Evolutionary conservation across 257 asterid genomes (phyloP).

Genomic region (Ehretia macrophylla): DNA sequence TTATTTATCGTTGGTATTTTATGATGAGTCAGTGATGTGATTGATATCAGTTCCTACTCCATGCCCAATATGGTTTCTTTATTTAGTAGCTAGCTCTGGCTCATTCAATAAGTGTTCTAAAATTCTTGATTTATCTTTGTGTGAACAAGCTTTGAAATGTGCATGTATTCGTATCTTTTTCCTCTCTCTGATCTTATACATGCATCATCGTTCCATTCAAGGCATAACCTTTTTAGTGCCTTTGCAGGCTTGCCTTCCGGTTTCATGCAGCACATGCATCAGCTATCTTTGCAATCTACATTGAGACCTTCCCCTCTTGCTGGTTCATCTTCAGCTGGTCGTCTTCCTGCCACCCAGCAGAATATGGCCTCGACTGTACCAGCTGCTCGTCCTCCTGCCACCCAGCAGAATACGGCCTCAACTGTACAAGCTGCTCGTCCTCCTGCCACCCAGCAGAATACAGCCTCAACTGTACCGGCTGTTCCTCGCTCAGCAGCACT

Average conservation of each 20-base stretch:
- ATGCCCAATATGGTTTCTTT: no score
- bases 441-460: conserved; percentile 23
- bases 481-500: conserved; percentile 30
- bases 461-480: conserved; percentile 22
- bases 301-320: conserved; percentile 22
- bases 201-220: no score
- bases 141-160: no score
- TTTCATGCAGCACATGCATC: conserved; percentile 40
- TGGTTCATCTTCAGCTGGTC: conserved; percentile 15
- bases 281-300: conserved; percentile 24
- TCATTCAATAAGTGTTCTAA: no score
- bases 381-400: conserved; percentile 15
- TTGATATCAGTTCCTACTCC: no score
- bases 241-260: conserved; percentile 38
- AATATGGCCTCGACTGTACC: conserved; percentile 23
- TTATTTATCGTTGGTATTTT: no score
- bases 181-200: no score
- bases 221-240: neutral
- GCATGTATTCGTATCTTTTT: neutral
- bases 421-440: conserved; percentile 22
- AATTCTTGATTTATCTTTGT: no score
- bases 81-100: no score
- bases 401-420: conserved; percentile 27
- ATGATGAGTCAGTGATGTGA: no score
- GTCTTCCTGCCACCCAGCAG: conserved; percentile 25